Base-by-base conservation (phyloP, 805 yeast genomes). In the Millerago galiae region DNA sequence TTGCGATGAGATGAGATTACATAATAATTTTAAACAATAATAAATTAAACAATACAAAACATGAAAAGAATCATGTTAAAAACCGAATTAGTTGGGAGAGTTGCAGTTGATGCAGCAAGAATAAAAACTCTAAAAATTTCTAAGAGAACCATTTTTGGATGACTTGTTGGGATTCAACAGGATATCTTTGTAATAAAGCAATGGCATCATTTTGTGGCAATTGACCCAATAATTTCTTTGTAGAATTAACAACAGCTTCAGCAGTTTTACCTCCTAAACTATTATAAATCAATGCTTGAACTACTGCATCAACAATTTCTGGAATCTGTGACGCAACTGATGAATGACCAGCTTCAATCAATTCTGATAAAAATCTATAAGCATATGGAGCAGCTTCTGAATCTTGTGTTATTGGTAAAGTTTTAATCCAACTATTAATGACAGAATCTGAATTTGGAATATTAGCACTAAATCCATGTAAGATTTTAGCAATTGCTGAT, bases 331-430 rank as follows among this genome's bases (percentile, higher is more conserved):
- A 47, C 15, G 65, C 58, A 29, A 86, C 75, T 4, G 74, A 67
- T 8, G 82, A 74, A 48, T 87, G 89, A 40, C 76, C 73, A 41
- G 71, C 72, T 39, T 81, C 81, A 34, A 89, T 81, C 55, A 90
- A 68, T 47, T 82, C 83, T 8, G 80, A 67, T 50, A 90, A 68
- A 59, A 87, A 90, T 52, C 74, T 71, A 65, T 88, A 93, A 15
- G 87, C 79, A 61, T 74, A 87, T 13, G 88, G 79, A 4, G 97
- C 97, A 5, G 95, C 95, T 51, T 85, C 93, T 34, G 79, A 83
- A 60, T 93, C 97, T 52, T 79, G 83, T 17, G 80, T 63, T 34
- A 91, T 75, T 17, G 98, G 99, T 51, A 93, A 74, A 10, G 87
- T 73, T 47, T 74, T 72, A 41, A 93, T 67, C 98, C 98, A 93